Conservation (phyloP, 495 filamentous ascomycete species). For the Xylaria bambusicola region DNA sequence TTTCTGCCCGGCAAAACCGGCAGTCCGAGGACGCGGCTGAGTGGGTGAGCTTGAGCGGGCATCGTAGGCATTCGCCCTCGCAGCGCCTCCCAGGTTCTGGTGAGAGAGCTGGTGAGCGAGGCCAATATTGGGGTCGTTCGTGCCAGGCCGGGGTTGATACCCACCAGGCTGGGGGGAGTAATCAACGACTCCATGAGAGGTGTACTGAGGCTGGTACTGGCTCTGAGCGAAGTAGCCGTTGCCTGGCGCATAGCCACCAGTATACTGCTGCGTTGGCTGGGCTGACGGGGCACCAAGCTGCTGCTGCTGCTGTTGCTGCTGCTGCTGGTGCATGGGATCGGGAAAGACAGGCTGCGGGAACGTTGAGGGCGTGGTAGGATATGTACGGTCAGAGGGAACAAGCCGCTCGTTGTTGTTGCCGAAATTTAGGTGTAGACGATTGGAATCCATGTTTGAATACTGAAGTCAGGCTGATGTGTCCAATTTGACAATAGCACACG, state of each 20-base stretch:
- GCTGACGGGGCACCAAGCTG: constrained; percentile 47
- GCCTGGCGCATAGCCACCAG: constrained; percentile 47
- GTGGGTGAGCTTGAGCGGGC: constrained; percentile 68
- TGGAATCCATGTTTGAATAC: constrained; percentile 47
- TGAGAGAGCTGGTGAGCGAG: constrained; percentile 95
- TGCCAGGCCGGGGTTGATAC: constrained; percentile 62
- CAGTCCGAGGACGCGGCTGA: constrained; percentile 71
- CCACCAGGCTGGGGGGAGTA: constrained; percentile 27
- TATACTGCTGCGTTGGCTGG: constrained; percentile 46
- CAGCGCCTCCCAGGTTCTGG: constrained; percentile 81
- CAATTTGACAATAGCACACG: not conserved
- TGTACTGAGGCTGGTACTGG: constrained; percentile 26
- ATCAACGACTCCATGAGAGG: constrained; percentile 15
- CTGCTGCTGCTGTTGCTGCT: constrained; percentile 51
- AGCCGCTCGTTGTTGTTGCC: constrained; percentile 65
- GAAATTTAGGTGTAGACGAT: constrained; percentile 74
- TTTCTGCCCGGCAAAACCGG: constrained; percentile 62
- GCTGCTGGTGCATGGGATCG: constrained; percentile 53
- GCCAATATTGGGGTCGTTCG: constrained; percentile 75
- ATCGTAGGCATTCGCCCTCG: constrained; percentile 64
- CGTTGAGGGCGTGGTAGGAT: constrained; percentile 94
- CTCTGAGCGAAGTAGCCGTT: constrained; percentile 64
- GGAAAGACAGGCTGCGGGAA: constrained; percentile 86
- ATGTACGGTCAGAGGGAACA: constrained; percentile 72
- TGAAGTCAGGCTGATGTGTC: not conserved